phyloP scores from a whole-genome alignment of 495 filamentous ascomycete genomes.

The Penicillium chermesinum region DNA sequence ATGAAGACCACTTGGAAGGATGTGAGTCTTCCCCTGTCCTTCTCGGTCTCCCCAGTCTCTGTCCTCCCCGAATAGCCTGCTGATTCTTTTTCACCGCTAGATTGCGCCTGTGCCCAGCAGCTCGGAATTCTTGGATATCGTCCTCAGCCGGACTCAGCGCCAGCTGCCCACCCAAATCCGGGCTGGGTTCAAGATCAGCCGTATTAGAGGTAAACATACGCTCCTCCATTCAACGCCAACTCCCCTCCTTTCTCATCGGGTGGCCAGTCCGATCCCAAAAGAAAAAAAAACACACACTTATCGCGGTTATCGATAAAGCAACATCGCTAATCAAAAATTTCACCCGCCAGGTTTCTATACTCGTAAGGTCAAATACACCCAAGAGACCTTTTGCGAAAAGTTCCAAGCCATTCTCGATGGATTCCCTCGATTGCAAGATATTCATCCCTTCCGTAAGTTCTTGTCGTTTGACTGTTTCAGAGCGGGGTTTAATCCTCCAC shows the following conservation, averaged over 20 bases:
- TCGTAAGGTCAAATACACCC: slow-evolving; percentile 97
- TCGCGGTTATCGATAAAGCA: slow-evolving; percentile 24
- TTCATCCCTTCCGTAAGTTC: slow-evolving; percentile 88
- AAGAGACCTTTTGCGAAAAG: slow-evolving; percentile 95
- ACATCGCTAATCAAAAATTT: slow-evolving; percentile 26
- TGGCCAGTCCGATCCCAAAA: slow-evolving; percentile 12
- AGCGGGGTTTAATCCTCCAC: slow-evolving; percentile 18
- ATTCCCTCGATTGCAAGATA: slow-evolving; percentile 90
- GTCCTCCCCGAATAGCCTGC: not conserved
- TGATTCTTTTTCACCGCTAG: slow-evolving; percentile 37
- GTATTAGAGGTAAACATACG: slow-evolving; percentile 71
- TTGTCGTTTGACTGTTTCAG: slow-evolving; percentile 14
- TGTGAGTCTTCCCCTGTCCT: slow-evolving; percentile 25
- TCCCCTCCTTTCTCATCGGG: not conserved
- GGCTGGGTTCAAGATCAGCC: slow-evolving; percentile 90
- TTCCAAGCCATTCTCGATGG: slow-evolving; percentile 82
- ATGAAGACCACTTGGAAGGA: slow-evolving; percentile 76
- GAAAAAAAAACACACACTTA: too few relatives aligned
- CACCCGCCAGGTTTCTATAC: slow-evolving; percentile 73
- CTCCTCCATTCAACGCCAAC: not conserved
- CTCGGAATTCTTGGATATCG: slow-evolving; percentile 96
- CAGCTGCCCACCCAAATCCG: slow-evolving; percentile 94
- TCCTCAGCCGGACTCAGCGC: slow-evolving; percentile 89
- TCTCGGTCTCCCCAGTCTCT: not conserved
- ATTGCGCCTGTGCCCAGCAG: slow-evolving; percentile 89